Evolutionary conservation across 768 basidiomycete genomes (phyloP), one percentile per base, ranked within the genome.

Genomic region (Lactarius psammicola): DNA sequence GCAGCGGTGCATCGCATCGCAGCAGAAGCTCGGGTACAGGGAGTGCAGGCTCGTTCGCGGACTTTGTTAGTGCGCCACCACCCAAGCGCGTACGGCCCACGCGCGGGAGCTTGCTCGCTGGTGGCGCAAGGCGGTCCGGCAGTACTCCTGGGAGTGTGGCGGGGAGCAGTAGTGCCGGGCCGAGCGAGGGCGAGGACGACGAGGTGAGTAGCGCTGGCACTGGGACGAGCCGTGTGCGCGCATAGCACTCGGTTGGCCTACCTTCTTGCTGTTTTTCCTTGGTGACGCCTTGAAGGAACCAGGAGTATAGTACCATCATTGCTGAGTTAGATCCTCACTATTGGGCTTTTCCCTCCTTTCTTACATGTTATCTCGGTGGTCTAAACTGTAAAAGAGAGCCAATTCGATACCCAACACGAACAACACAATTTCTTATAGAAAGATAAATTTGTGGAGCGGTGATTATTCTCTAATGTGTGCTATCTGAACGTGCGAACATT

Each of bases 11-110:
- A 57, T 38, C 69, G 56, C 65, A 73, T 56, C 75, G n/a, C 73
- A 71, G 83, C 82, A 33, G 62, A 26, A 23, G 33, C 11, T 46
- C 36, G 2, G 74, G 83, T 38, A 78, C 86, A 7, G 83, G 82
- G 31, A 66, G 65, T 30, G 11, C 59, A 7, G 66, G 69, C 26
- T 64, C 69, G 71, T 82, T 88, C 73, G 80, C 85, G 8, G 87
- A 89, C 72, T 87, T 88, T 71, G 82, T 87, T 59, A 82, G 80
- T 70, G 84, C 84, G 0, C 86, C 87, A 38, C 66, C 69, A 42
- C 7, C 80, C 69, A 46, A 74, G 72, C 60, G 55, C 40, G 1
- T 63, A 67, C 59, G 71, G 60, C 60, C 49, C 38, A 59, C 38
- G 31, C 63, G 65, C 6, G 71, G 71, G 33, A 72, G 72, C 53